Evolutionary conservation across 1,284 basidiomycete species (phyloP), one percentile per base, ranked within the genome.

Genomic region (Ganoderma leucocontextum): DNA sequence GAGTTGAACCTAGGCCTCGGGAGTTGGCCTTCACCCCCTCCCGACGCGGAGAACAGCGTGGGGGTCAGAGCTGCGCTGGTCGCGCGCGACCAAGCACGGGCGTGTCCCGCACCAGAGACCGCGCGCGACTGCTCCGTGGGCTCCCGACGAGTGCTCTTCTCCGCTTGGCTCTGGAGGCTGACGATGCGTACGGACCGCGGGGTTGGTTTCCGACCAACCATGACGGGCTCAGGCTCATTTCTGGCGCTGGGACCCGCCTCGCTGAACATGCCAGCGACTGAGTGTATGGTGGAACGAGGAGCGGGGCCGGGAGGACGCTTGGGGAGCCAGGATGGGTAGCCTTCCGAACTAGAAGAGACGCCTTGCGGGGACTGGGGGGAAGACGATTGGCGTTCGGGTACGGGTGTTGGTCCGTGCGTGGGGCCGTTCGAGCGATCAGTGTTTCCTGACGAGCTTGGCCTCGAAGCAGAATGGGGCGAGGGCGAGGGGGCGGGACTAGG

Each of bases 281-380:
- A 78, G 29, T 89, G 88, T 68, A 90, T 80, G 4, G 91, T 92
- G 12, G 90, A 92, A 4, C 86, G 86, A 4, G 92, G 93, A 15
- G 87, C 87, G 1, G 92, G 92, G 1, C 87, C 91, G 25, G 89
- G 89, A 5, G 93, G 92, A n/a, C 92, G 86, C 70, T 83, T 87
- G 15, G 92, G 92, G 4, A 94, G 88, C 92, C 93, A 94, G 36
- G 90, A 89, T 4, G 92, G 92, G 75, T 94, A 94, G 33, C 89
- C 88, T 73, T 92, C 91, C 10, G 89, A 90, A 64, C 72, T 76
- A 17, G 78, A 78, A 2, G 78, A 78, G 64, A 77, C 74, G 60
- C 70, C 72, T 44, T 70, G 77, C 2, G 76, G 77, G 9, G 77
- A 77, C 61, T 76, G 76, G 36, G 77, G 77, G 10, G 76, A 71